Conservation (phyloP, 148 eudicot genomes). For the Amaranthus palmeri region DNA sequence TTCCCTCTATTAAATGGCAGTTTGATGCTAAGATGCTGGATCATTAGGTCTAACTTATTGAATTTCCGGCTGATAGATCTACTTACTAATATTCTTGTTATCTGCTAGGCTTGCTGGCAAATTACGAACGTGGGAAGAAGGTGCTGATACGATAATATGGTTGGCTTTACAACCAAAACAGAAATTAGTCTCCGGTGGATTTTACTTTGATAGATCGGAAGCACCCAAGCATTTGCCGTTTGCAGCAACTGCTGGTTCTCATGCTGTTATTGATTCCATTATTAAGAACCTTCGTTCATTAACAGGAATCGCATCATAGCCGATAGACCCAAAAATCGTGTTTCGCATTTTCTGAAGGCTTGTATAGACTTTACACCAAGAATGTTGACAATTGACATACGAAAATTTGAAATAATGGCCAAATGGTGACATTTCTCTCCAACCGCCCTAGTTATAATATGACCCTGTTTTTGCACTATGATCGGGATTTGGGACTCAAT, state of each 20-base stretch:
- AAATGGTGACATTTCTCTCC: too few relatives aligned
- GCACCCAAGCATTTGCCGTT: constrained; percentile 77
- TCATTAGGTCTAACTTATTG: neutral
- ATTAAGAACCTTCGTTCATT: constrained; percentile 39
- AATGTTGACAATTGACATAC: neutral
- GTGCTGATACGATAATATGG: constrained; percentile 87
- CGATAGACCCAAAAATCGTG: neutral
- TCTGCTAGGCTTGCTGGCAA: constrained; percentile 58
- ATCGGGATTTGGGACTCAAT: too few relatives aligned
- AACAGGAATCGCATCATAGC: constrained; percentile 28
- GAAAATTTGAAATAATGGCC: too few relatives aligned
- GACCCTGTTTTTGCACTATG: too few relatives aligned
- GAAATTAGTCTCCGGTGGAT: constrained; percentile 57
- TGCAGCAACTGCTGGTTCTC: constrained; percentile 63
- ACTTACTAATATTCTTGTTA: neutral
- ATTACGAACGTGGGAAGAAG: constrained; percentile 77
- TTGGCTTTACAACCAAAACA: constrained; percentile 74
- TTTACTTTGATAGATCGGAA: constrained; percentile 88
- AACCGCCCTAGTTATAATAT: too few relatives aligned
- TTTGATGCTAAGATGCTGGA: neutral
- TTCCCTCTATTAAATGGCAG: neutral
- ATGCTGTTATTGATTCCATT: constrained; percentile 55
- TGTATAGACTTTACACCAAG: neutral
- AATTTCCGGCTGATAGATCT: neutral
- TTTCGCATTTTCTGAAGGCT: too few relatives aligned